These are phyloP conservation scores for Ulmus americana DNA, from an alignment of 331 rosid genomes.

Conservation along the genomic window DNA sequence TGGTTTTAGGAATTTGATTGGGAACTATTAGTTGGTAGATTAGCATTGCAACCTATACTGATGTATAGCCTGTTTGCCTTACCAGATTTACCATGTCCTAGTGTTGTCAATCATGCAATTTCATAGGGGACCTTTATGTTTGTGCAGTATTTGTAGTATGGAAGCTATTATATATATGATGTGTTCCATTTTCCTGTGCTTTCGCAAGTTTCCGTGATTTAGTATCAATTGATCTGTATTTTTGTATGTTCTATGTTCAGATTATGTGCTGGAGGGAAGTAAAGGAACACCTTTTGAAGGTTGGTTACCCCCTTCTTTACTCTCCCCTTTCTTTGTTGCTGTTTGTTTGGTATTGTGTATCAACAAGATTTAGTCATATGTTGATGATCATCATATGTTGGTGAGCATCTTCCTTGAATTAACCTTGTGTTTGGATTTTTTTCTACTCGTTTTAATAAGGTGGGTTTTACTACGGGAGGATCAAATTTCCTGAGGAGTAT, in stretches of 20 bases:
- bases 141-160: not conserved
- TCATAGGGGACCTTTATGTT: not conserved
- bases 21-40: not conserved
- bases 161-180: not conserved
- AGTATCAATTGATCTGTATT: slow-evolving; percentile 21
- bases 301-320: slow-evolving; percentile 17
- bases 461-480: slow-evolving; percentile 90
- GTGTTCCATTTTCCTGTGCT: not conserved
- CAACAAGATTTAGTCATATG: slow-evolving; percentile 9
- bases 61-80: not conserved
- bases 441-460: slow-evolving; percentile 33
- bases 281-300: slow-evolving; percentile 97
- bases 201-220: not conserved
- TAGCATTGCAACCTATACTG: not conserved
- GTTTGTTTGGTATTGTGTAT: slow-evolving; percentile 13
- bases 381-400: slow-evolving; percentile 2
- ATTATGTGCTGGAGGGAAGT: slow-evolving; percentile 96
- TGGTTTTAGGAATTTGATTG: not conserved
- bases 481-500: slow-evolving; percentile 85
- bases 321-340: not conserved
- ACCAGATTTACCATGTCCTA: not conserved
- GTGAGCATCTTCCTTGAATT: slow-evolving; percentile 2
- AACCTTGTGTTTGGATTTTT: not conserved
- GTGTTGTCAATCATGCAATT: not conserved
- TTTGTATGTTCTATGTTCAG: slow-evolving; percentile 36